phyloP scores from a whole-genome alignment of 2,329 filamentous ascomycete genomes.

The Talaromyces sp. region DNA sequence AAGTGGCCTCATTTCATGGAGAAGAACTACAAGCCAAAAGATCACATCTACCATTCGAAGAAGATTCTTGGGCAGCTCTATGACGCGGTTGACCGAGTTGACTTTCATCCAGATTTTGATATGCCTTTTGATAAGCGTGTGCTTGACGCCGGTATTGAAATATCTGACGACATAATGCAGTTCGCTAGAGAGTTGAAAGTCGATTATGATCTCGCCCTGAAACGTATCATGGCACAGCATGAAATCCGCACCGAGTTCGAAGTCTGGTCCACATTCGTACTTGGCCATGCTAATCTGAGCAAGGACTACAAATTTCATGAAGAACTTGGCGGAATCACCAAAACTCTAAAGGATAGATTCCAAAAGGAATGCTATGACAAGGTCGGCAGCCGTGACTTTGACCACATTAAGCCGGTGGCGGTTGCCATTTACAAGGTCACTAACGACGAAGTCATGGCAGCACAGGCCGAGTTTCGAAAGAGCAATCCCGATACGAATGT shows the following conservation, averaged over 20 bases:
- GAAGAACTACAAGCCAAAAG: slow-evolving; percentile 51
- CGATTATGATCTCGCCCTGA: slow-evolving; percentile 73
- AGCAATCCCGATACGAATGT: slow-evolving; percentile 21
- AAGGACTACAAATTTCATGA: slow-evolving; percentile 86
- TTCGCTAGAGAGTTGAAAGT: slow-evolving; percentile 66
- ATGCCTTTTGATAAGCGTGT: slow-evolving; percentile 74
- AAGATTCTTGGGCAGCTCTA: slow-evolving; percentile 79
- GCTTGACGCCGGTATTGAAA: slow-evolving; percentile 56
- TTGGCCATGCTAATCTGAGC: slow-evolving; percentile 68
- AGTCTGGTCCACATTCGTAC: slow-evolving; percentile 80
- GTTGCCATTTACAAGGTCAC: slow-evolving; percentile 88
- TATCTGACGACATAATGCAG: slow-evolving; percentile 55
- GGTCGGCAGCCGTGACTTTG: slow-evolving; percentile 59
- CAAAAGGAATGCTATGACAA: slow-evolving; percentile 62
- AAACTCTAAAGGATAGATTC: slow-evolving; percentile 66
- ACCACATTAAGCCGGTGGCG: slow-evolving; percentile 66
- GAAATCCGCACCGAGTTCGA: slow-evolving; percentile 87
- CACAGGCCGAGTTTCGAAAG: slow-evolving; percentile 51
- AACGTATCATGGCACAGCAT: slow-evolving; percentile 78
- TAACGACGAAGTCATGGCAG: slow-evolving; percentile 62
- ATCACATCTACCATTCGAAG: slow-evolving; percentile 60
- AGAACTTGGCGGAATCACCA: slow-evolving; percentile 68
- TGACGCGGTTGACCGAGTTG: slow-evolving; percentile 65
- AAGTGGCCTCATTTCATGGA: slow-evolving; percentile 88
- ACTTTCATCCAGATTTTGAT: slow-evolving; percentile 71